phyloP scores from a whole-genome alignment of 2,329 filamentous ascomycete genomes.

The Arthrocladium fulminans region DNA sequence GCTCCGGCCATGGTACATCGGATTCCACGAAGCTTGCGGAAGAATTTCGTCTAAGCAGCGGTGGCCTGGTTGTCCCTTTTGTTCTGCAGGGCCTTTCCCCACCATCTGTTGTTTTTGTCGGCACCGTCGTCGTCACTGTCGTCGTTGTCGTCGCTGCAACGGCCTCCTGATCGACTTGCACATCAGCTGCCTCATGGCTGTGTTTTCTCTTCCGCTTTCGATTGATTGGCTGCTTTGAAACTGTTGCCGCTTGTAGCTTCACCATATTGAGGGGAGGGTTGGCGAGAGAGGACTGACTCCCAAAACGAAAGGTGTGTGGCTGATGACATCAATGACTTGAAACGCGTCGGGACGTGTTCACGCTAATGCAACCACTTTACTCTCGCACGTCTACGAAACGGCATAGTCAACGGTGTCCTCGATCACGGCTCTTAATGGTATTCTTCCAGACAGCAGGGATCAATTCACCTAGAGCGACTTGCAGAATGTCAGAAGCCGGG shows the following conservation, averaged over 20 bases:
- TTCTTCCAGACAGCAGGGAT: no score
- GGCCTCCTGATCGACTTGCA: slow-evolving; percentile 15
- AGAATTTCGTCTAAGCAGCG: slow-evolving; percentile 31
- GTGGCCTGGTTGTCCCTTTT: slow-evolving; percentile 29
- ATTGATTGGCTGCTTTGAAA: slow-evolving; percentile 33
- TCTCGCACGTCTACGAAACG: no score
- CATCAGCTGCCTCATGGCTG: not conserved
- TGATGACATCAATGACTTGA: not conserved
- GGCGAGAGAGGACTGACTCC: not conserved
- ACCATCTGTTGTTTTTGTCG: slow-evolving; percentile 51
- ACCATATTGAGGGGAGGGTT: slow-evolving; percentile 25
- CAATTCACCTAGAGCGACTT: no score
- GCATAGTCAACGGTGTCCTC: no score
- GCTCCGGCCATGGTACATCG: slow-evolving; percentile 60
- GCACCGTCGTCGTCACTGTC: slow-evolving; percentile 41
- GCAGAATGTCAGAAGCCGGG: no score
- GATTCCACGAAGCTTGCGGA: slow-evolving; percentile 42
- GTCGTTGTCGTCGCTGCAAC: slow-evolving; percentile 28
- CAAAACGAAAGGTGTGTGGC: not conserved
- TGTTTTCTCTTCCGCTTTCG: slow-evolving; percentile 30
- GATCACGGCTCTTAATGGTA: no score
- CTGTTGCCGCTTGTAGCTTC: slow-evolving; percentile 35
- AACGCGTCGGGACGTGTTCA: not conserved
- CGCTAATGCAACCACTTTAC: not conserved
- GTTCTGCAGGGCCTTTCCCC: slow-evolving; percentile 43